Base-by-base conservation (phyloP, 495 filamentous ascomycete genomes). In the Clavariopsis aquatica region DNA sequence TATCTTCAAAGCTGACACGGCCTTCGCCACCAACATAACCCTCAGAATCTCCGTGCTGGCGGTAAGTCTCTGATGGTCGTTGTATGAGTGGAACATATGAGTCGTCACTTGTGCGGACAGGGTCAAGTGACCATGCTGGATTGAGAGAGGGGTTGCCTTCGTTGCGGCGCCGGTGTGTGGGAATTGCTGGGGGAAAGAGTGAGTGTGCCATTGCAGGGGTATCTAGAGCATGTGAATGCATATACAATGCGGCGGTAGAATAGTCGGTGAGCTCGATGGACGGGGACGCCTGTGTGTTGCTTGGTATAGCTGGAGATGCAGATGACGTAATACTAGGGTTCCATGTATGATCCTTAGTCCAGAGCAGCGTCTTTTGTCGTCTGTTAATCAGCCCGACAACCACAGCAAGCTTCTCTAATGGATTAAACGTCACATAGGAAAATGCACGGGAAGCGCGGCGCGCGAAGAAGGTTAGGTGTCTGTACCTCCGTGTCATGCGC, bases 401-500 rank as follows among this genome's bases (percentile, higher is more conserved):
- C 24, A 53, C 22, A 9, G 49, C 49, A 17, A 52, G 19, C 58
- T 23, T 52, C 12, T 22, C 45, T 19, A 61, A 38, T 22, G 45
- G 45, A 12, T 27, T 9, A 12, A 61, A 22, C 1, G 27, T 52
- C 12, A 17, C 6, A 24, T 34, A 15, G 52, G 27, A 23, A 23
- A 56, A 7, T 8, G 10, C 24, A 46, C 60, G 60, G 9, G 38
- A 20, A 10, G 43, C 17, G 23, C 49, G 15, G n/a, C 64, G 64
- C 23, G 49, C 2, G 23, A 49, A 41, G 12, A 27, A 63, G 7
- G 64, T 67, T 15, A 31, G 12, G 38, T 19, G 5, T 19, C 64
- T 61, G 41, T 66, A 67, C 4, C 15, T 31, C 6, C 64, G 61
- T 23, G 64, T 67, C 22, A 28, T 49, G 2, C 26, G 31, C 10